These are phyloP conservation scores for Orychophragmus violaceus DNA, from an alignment of 345 rosid species.

Conservation along the genomic window DNA sequence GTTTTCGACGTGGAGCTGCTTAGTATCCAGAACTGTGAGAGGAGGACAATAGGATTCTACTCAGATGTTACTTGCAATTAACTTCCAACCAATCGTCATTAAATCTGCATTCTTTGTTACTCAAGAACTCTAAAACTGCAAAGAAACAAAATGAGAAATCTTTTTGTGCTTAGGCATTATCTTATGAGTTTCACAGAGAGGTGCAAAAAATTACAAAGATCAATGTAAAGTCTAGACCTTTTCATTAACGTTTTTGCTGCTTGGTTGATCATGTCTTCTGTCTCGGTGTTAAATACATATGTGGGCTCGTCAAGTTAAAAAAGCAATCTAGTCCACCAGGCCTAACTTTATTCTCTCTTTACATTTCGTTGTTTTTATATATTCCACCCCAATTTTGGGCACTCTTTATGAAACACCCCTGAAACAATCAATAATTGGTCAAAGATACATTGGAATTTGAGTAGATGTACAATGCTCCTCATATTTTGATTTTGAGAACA, in stretches of 20 bases:
- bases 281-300: neutral
- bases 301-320: neutral
- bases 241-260: neutral
- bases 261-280: constrained; percentile 4
- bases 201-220: neutral
- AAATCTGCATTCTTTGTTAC: neutral
- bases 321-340: neutral
- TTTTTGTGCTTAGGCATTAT: constrained; percentile 3
- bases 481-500: too few species aligned
- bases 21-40: constrained; percentile 58
- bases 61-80: constrained; percentile 85
- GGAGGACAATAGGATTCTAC: constrained; percentile 91
- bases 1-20: constrained; percentile 90
- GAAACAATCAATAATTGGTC: neutral
- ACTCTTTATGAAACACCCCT: neutral
- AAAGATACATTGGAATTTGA: neutral
- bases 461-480: constrained; percentile 7
- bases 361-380: neutral
- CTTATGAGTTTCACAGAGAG: neutral
- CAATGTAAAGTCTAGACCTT: constrained; percentile 11
- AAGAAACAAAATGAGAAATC: neutral
- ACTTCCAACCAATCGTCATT: constrained; percentile 8
- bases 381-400: neutral
- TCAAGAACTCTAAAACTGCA: neutral
- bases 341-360: neutral